A percentile compares a stretch with the other conserved stretches of the same genome.
Evolutionary conservation across 176 grass and related monocot genomes (phyloP).

Genomic region (Neostapfia colusana): DNA sequence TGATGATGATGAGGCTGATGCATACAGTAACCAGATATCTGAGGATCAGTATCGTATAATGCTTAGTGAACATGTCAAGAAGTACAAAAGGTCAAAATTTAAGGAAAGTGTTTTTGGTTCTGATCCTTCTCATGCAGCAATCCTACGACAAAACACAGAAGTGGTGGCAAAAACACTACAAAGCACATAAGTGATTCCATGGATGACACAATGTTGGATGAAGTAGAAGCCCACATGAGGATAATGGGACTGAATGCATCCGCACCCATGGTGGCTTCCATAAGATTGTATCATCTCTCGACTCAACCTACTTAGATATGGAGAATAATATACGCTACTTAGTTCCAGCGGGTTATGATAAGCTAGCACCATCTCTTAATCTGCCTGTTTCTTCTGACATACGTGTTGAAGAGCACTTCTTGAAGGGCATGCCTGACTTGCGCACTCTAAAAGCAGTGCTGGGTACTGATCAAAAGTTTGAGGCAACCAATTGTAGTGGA

Average conservation of each 20-base stretch:
- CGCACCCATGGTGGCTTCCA: conserved; percentile 59
- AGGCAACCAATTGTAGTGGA: conserved; percentile 60
- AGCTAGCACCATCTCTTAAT: conserved; percentile 71
- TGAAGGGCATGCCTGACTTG: conserved; percentile 66
- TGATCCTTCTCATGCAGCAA: conserved; percentile 41
- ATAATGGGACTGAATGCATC: conserved; percentile 47
- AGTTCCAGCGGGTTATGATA: conserved; percentile 88
- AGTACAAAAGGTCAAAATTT: conserved; percentile 57
- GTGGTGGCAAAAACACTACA: conserved; percentile 38
- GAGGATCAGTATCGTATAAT: conserved; percentile 92
- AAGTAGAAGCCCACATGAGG: conserved; percentile 39
- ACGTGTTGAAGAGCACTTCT: conserved; percentile 69
- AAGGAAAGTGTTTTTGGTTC: conserved; percentile 58
- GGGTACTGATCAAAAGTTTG: conserved; percentile 56
- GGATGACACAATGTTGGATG: conserved; percentile 36
- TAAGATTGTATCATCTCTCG: conserved; percentile 66
- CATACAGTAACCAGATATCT: conserved; percentile 61
- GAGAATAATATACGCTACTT: conserved; percentile 76
- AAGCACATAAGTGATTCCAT: conserved; percentile 46
- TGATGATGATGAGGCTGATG: conserved; percentile 60
- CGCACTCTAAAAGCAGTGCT: conserved; percentile 76
- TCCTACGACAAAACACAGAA: conserved; percentile 45
- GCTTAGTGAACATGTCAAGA: conserved; percentile 86
- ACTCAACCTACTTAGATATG: conserved; percentile 84
- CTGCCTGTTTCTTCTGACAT: conserved; percentile 85